Conservation (phyloP, 768 basidiomycete species). For the Boletus subparvulus region DNA sequence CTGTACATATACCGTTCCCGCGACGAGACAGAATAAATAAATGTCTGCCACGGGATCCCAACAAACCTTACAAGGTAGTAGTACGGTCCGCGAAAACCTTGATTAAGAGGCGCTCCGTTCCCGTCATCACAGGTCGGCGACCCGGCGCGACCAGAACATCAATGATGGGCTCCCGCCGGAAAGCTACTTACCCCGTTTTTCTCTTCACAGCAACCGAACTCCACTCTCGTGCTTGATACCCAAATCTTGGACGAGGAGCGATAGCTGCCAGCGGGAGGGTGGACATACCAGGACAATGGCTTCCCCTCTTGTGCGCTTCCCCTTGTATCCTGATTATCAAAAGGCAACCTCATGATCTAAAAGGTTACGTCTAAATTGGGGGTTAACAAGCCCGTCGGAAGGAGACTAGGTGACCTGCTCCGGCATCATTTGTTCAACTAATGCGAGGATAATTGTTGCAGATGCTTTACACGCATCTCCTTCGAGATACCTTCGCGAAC, state of each 20-base stretch:
- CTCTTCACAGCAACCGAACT: background rate
- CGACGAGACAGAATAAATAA: background rate
- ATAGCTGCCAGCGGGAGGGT: background rate
- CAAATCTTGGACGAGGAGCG: background rate
- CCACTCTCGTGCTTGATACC: background rate
- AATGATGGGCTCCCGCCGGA: background rate
- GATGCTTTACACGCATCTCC: background rate
- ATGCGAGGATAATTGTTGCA: background rate
- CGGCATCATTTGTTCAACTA: constrained; percentile 1
- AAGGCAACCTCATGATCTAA: background rate
- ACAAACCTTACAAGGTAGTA: background rate
- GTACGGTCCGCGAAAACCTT: background rate
- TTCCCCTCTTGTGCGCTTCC: background rate
- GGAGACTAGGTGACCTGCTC: background rate
- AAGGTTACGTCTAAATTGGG: constrained; percentile 11
- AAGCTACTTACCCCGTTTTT: background rate
- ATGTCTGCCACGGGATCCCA: background rate
- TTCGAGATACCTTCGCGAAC: background rate
- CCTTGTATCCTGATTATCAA: background rate
- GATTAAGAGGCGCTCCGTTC: background rate
- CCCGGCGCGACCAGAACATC: background rate
- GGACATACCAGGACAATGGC: background rate
- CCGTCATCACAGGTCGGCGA: background rate
- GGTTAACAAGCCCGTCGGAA: constrained; percentile 10
- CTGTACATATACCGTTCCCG: background rate